These are phyloP conservation scores for Oryza coarctata DNA, from an alignment of 176 grass and related monocot genomes.

Conservation along the genomic window DNA sequence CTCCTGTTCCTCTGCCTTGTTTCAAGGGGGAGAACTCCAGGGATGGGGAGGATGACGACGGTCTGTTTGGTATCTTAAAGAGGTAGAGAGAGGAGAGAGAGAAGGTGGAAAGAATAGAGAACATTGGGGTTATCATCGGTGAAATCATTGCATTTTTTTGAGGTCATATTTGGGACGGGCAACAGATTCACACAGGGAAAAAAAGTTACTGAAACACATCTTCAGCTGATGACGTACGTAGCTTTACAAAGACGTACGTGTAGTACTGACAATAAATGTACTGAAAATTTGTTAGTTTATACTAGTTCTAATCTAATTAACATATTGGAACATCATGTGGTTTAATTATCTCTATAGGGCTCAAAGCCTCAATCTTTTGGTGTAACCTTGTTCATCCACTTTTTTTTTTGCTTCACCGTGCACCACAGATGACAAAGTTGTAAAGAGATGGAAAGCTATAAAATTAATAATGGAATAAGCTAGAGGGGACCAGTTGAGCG, in stretches of 20 bases:
- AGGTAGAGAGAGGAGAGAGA: not conserved
- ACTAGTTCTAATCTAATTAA: not conserved
- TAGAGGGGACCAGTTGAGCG: not conserved
- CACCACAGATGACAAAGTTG: not conserved
- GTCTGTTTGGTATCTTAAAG: conserved; percentile 41
- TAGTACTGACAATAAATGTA: not conserved
- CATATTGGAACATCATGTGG: too few species aligned
- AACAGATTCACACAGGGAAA: conserved; percentile 16
- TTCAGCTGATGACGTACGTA: conserved; percentile 18
- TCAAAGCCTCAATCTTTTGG: too few species aligned
- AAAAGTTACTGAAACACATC: not conserved
- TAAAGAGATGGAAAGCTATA: not conserved
- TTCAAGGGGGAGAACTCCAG: conserved; percentile 15
- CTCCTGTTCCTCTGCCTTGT: not conserved
- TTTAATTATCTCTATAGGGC: too few species aligned
- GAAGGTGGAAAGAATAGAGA: not conserved
- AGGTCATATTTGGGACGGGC: not conserved
- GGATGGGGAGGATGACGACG: not conserved
- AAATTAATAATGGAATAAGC: not conserved
- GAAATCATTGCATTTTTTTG: conserved; percentile 34
- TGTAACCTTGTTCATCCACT: not conserved
- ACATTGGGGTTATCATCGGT: conserved; percentile 23
- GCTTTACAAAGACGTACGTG: not conserved
- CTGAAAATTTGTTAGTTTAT: not conserved
- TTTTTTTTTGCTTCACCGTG: not conserved